Evolutionary conservation across 2,329 filamentous ascomycete species (phyloP), one percentile per base, ranked within the genome.

Genomic region (Cyclaneusma minus): DNA sequence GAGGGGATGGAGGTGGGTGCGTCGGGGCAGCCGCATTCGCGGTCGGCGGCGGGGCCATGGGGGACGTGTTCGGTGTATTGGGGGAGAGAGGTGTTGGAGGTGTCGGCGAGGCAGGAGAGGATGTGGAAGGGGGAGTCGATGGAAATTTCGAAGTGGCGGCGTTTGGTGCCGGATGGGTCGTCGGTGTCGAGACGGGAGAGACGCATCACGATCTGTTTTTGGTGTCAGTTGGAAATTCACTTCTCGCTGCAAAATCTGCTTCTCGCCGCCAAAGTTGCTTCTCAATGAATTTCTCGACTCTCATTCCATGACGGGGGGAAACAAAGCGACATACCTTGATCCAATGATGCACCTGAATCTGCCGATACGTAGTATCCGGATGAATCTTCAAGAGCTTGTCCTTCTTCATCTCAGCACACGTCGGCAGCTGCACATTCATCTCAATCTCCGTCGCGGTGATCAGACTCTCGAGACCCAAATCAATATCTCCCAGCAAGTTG

Each of bases 71-170:
- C n/a, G n/a, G 61, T 64, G 43, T 82, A 82, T 7, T 73, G 70
- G 4, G 76, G 76, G 2, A 81, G 59, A 12, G 68, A 67, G 27
- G 70, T 74, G 43, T 81, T 80, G 21, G 69, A 69, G 46, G 75
- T 70, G 3, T 73, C 76, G 22, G 76, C 74, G 33, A 68, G 69
- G 51, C 76, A 82, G 7, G 72, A 79, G 10, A 81, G 65, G 35
- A 82, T 74, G 41, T 79, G 73, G 48, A 82, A 77, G 3, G 75
- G 75, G 1, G 75, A 81, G 47, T 82, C 75, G 36, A 82, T 81
- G 10, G 75, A 80, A 29, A 82, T 81, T 42, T 82, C 76, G 37
- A 81, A 81, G 42, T 81, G 75, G 20, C 75, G 62, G 36, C 75
- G 62, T 45, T 77, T 79, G 19, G 40, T 45, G 12, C 41, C 41